A percentile compares a stretch with the other conserved stretches of the same genome.
Evolutionary conservation across 2,329 filamentous ascomycete species (phyloP).

Genomic region (Cordyceps tenuipes): DNA sequence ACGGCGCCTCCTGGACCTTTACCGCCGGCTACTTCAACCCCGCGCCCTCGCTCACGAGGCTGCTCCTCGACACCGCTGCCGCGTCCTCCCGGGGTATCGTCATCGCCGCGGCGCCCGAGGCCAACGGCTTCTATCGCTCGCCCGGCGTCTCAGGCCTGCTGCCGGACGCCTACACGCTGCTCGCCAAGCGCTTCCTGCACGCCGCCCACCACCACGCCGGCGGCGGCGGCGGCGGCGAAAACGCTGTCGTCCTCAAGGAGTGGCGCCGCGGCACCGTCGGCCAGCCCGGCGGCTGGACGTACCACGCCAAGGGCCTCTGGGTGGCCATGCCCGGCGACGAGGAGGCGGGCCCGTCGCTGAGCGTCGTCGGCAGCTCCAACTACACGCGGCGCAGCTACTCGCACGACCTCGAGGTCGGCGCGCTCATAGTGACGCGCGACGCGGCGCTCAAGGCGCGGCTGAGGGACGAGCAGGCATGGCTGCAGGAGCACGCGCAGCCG

Average conservation of each 20-base stretch:
- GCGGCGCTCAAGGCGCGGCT: conserved; percentile 61
- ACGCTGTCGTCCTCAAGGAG: conserved; percentile 65
- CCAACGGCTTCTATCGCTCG: conserved; percentile 91
- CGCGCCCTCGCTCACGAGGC: conserved; percentile 69
- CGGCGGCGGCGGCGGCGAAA: conserved; percentile 40
- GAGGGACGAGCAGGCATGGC: conserved; percentile 70
- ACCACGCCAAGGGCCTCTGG: conserved; percentile 96
- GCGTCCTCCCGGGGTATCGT: conserved; percentile 66
- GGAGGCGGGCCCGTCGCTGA: conserved; percentile 59
- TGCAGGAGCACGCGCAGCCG: conserved; percentile 63
- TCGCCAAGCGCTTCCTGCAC: conserved; percentile 73
- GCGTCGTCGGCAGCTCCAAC: conserved; percentile 83
- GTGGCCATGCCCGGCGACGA: conserved; percentile 59
- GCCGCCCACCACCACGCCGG: conserved; percentile 39
- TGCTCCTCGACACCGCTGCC: conserved; percentile 63
- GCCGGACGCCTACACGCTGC: conserved; percentile 83
- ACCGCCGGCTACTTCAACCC: conserved; percentile 99
- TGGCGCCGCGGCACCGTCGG: conserved; percentile 80
- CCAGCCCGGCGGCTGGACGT: conserved; percentile 83
- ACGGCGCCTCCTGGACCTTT: conserved; percentile 79
- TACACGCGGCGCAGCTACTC: conserved; percentile 93
- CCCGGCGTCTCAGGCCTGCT: conserved; percentile 83
- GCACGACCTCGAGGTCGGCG: conserved; percentile 84
- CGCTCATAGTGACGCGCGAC: conserved; percentile 75
- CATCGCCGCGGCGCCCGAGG: conserved; percentile 84